Conservation (phyloP, 805 yeast genomes). For the Myxozyma kluyveri region DNA sequence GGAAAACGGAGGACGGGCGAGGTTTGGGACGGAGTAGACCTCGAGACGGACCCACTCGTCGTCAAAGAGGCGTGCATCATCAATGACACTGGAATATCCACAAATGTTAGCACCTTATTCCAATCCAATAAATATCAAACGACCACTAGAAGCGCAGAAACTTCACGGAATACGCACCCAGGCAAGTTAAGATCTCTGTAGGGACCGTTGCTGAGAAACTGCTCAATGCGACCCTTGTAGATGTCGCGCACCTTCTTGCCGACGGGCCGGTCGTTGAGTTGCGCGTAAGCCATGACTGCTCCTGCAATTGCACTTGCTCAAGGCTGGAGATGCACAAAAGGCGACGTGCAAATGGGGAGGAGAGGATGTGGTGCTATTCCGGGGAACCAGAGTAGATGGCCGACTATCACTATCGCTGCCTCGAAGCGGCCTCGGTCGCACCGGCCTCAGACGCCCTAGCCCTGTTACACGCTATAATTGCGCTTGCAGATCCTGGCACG, state of each 20-base stretch:
- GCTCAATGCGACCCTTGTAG: slow-evolving; percentile 69
- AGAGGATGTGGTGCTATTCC: no score
- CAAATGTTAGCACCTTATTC: background rate
- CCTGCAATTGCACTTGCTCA: no score
- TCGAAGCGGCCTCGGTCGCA: no score
- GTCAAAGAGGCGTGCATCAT: slow-evolving; percentile 53
- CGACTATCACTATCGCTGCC: no score
- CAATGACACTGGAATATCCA: slow-evolving; percentile 57
- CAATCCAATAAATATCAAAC: background rate
- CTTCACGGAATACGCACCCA: slow-evolving; percentile 45
- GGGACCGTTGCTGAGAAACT: slow-evolving; percentile 72
- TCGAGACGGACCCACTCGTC: slow-evolving; percentile 53
- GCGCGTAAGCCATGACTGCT: no score
- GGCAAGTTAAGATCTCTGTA: slow-evolving; percentile 73
- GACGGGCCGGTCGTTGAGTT: slow-evolving; percentile 53
- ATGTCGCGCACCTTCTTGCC: slow-evolving; percentile 75
- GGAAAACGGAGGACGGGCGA: slow-evolving; percentile 61
- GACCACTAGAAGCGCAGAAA: no score
- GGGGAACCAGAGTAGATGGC: no score
- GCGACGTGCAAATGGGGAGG: no score
- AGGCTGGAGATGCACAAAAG: no score
- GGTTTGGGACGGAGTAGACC: slow-evolving; percentile 71
- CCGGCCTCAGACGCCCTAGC: no score
- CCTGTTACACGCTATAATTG: no score
- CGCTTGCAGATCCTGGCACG: no score